Evolutionary conservation across 257 asterid genomes (phyloP).

Genomic region (Nicotiana noctiflora): DNA sequence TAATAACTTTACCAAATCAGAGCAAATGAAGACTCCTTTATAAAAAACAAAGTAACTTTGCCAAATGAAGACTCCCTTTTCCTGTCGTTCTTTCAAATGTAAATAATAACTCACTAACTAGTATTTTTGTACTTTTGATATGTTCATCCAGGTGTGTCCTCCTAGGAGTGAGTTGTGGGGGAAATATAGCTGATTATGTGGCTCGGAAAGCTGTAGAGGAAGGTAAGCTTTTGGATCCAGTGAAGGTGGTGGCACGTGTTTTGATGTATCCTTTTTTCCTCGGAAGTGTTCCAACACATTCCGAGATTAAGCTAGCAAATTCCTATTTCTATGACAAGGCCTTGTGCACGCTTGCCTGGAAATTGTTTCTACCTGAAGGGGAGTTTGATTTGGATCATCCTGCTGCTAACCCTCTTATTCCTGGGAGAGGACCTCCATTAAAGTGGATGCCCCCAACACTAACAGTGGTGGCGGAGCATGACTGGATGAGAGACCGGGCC

Average conservation of each 20-base stretch:
- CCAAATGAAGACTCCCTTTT: not conserved
- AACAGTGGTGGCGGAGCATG: constrained; percentile 81
- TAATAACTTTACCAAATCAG: not conserved
- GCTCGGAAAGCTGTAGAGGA: constrained; percentile 78
- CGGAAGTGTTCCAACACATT: constrained; percentile 77
- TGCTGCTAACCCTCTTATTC: constrained; percentile 67
- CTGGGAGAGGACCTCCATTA: constrained; percentile 54
- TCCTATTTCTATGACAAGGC: constrained; percentile 91
- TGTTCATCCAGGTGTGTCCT: constrained; percentile 71
- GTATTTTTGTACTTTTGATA: not conserved
- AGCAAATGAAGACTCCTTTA: not conserved
- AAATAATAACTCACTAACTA: not conserved
- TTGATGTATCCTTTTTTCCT: constrained; percentile 90
- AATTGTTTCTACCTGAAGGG: constrained; percentile 60
- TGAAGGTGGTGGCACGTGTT: constrained; percentile 88
- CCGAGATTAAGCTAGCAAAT: constrained; percentile 74
- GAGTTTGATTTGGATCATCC: constrained; percentile 74
- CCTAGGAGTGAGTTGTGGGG: constrained; percentile 97
- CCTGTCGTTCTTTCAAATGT: not conserved
- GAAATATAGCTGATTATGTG: constrained; percentile 76
- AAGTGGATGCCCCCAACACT: constrained; percentile 85
- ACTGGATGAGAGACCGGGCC: constrained; percentile 91
- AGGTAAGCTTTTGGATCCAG: constrained; percentile 75
- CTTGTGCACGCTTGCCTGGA: constrained; percentile 78
- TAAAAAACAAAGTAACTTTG: not conserved